Percentiles rank a stretch among this genome's conserved stretches.
phyloP scores from a whole-genome alignment of 768 basidiomycete species.

The Suillus sp. region DNA sequence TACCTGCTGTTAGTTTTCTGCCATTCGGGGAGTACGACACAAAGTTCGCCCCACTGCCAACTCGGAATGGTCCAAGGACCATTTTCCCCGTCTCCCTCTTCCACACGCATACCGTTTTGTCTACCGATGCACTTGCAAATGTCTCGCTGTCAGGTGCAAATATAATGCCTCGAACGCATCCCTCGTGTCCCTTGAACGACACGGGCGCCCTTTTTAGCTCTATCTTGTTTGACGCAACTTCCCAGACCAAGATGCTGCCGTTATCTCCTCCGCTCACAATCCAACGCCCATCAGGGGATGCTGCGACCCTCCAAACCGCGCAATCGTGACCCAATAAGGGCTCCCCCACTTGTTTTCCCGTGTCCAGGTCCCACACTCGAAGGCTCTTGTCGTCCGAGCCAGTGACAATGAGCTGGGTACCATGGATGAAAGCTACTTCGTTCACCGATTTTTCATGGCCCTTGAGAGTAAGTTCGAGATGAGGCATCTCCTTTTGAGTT shows the following conservation, averaged over 20 bases:
- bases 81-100: not conserved
- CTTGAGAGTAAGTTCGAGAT: not conserved
- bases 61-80: not conserved
- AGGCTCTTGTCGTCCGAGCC: not conserved
- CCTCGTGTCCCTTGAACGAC: not conserved
- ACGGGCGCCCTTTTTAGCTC: not conserved
- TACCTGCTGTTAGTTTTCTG: not conserved
- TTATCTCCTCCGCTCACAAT: too few relatives aligned
- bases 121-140: not conserved
- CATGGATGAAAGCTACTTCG: not conserved
- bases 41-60: not conserved
- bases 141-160: not conserved
- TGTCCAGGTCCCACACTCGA: not conserved
- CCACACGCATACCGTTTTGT: not conserved
- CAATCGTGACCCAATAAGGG: not conserved
- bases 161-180: not conserved
- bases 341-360: not conserved
- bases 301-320: not conserved
- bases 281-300: not conserved
- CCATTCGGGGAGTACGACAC: not conserved
- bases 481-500: not conserved
- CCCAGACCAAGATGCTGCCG: conserved; percentile 2
- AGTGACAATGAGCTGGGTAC: not conserved
- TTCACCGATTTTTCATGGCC: not conserved
- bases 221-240: not conserved